These are phyloP conservation scores for Scopulariopsis brevicaulis DNA, from an alignment of 2,329 filamentous ascomycete species.

Conservation along the genomic window DNA sequence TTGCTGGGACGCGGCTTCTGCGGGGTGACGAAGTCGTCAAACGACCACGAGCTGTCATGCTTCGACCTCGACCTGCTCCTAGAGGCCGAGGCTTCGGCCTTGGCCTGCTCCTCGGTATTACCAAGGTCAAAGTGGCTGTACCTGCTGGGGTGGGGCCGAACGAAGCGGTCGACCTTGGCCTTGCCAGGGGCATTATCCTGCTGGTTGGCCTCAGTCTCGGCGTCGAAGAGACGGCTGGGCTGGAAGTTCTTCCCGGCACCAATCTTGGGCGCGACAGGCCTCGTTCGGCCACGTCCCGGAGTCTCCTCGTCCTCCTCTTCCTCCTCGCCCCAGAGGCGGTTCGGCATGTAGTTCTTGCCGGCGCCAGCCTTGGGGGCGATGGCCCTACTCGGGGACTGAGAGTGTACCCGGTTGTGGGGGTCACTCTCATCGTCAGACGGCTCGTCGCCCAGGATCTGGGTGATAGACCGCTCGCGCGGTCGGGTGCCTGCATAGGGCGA, in stretches of 20 bases:
- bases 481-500: constrained; percentile 48
- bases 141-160: constrained; percentile 63
- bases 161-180: constrained; percentile 30
- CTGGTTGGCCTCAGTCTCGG: constrained; percentile 24
- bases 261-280: constrained; percentile 33
- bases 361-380: constrained; percentile 38
- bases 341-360: constrained; percentile 42
- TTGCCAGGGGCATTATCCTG: neutral
- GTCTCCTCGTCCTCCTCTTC: constrained; percentile 29
- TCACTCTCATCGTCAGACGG: constrained; percentile 21
- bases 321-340: constrained; percentile 41
- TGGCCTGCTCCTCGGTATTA: constrained; percentile 34
- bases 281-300: constrained; percentile 35
- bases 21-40: constrained; percentile 79
- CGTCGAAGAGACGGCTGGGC: constrained; percentile 52
- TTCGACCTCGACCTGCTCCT: constrained; percentile 39
- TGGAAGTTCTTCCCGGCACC: constrained; percentile 51
- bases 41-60: constrained; percentile 71
- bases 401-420: constrained; percentile 29
- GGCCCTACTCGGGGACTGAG: constrained; percentile 26
- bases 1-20: constrained; percentile 56
- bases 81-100: constrained; percentile 26
- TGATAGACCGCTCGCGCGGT: constrained; percentile 56
- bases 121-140: constrained; percentile 52
- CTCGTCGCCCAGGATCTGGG: constrained; percentile 57